Evolutionary conservation across 495 filamentous ascomycete genomes (phyloP), one percentile per base, ranked within the genome.

Genomic region (Bacidia rubella): DNA sequence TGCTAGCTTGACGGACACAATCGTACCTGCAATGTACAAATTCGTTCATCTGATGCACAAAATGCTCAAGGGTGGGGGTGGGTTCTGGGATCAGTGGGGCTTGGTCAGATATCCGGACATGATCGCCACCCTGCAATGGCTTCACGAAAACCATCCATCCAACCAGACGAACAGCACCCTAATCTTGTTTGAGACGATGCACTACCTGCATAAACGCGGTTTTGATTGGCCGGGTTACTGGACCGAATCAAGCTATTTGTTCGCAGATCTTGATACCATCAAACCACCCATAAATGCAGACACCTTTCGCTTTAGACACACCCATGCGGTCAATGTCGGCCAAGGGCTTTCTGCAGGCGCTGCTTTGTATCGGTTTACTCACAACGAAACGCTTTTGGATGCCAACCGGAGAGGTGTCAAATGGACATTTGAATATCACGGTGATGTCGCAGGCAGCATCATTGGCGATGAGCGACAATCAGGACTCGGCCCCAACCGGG

Each of bases 51-150:
- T 70, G 3, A 69, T 69, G 62, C 56, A 70, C 47, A 56, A 46
- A 24, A 76, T 81, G 79, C 62, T 82, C 23, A 62, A 65, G 48
- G 60, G 78, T 46, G 68, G 76, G 50, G 68, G 65, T 1, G 78
- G 78, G 1, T 61, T 72, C 20, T 62, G 68, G 47, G 62, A 67
- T 27, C 58, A 61, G 27, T 80, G 73, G 68, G 74, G 74, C 11
- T 62, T 65, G 17, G 68, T 71, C 27, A 62, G 76, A 38, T 64
- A 63, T 17, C 72, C 72, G 21, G 76, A 79, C 57, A 76, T 76
- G 71, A 61, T 73, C 24, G 64, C 74, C 53, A 67, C 63, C 17
- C 63, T 71, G 58, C 75, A 68, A 63, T 80, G 79, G 79, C 59
- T 82, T 17, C 65, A 69, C 46, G 72, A 73, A 54, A 61, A 74